Base-by-base conservation (phyloP, 495 filamentous ascomycete species). In the Cetradonia linearis region DNA sequence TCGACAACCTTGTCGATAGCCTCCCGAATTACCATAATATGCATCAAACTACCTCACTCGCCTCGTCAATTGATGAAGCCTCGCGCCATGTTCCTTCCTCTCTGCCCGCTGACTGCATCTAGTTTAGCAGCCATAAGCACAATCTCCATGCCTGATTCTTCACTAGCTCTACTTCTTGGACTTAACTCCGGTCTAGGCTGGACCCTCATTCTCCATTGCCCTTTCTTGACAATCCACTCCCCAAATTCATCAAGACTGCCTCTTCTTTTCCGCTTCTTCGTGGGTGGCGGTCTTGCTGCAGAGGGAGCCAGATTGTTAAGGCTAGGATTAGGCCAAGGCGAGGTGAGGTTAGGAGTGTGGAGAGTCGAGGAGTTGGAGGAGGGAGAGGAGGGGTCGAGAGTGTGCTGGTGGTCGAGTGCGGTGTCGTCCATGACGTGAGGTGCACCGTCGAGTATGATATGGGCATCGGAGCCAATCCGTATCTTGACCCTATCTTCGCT, bases 171-270 rank as follows among this genome's bases (percentile, higher is more conserved):
- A n/a, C 18, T 18, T n/a, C 61, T 58, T 9, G 57, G 53, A 14
- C 38, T 46, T 5, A 18, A 27, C n/a, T 61, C 63, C n/a, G 31
- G 37, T 40, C 62, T 55, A n/a, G 62, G 52, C 55, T 87, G 84
- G 27, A 95, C 83, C 20, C 82, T 75, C 58, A 96, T 63, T 55
- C 89, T 73, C 89, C 90, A 97, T 72, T 92, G 91, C 1, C 86
- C 90, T 20, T 75, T 85, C 50, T 77, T 81, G 14, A 96, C 77
- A 31, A 91, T 74, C 88, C 87, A 95, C 46, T 82, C 79, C 10
- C 74, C 72, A 42, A 67, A 63, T 20, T 67, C 63, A 20, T 71
- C 68, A 37, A 66, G 64, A 55, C 65, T 70, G 8, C 50, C 68
- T 55, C 57, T 66, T 65, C 80, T 69, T 70, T 77, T 77, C 68